phyloP scores from a whole-genome alignment of 768 basidiomycete species.

The Bullera alba region DNA sequence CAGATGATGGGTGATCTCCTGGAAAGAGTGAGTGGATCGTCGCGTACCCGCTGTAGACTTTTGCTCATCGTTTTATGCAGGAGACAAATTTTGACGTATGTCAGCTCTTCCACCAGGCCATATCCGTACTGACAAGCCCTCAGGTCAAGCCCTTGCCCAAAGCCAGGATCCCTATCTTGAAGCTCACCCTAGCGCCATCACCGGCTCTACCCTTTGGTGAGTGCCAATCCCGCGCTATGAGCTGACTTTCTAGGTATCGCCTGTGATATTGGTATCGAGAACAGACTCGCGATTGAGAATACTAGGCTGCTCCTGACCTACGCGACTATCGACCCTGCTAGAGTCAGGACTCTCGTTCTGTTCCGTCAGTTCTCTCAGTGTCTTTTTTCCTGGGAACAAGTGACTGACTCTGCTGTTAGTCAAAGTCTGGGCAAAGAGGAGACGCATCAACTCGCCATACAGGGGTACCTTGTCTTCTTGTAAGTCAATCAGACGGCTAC shows the following conservation, averaged over 20 bases:
- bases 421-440: conserved; percentile 97
- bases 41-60: neutral
- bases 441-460: conserved; percentile 98
- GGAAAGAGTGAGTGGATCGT: conserved; percentile 66
- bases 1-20: conserved; percentile 87
- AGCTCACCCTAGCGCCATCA: conserved; percentile 73
- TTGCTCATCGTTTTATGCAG: conserved; percentile 10
- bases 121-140: neutral
- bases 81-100: conserved; percentile 40
- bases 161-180: conserved; percentile 97
- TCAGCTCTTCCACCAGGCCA: no score
- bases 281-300: conserved; percentile 92
- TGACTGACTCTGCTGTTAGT: conserved; percentile 54
- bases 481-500: no score
- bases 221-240: neutral
- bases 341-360: conserved; percentile 86
- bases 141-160: conserved; percentile 92
- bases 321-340: conserved; percentile 89
- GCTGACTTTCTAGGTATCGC: conserved; percentile 72
- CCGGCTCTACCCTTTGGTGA: conserved; percentile 43
- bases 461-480: conserved; percentile 89
- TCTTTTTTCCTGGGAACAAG: neutral
- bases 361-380: conserved; percentile 66
- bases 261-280: conserved; percentile 98
- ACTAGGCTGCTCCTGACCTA: conserved; percentile 93